Conservation (phyloP, 805 yeast genomes). For the Candida arabinofermentans region DNA sequence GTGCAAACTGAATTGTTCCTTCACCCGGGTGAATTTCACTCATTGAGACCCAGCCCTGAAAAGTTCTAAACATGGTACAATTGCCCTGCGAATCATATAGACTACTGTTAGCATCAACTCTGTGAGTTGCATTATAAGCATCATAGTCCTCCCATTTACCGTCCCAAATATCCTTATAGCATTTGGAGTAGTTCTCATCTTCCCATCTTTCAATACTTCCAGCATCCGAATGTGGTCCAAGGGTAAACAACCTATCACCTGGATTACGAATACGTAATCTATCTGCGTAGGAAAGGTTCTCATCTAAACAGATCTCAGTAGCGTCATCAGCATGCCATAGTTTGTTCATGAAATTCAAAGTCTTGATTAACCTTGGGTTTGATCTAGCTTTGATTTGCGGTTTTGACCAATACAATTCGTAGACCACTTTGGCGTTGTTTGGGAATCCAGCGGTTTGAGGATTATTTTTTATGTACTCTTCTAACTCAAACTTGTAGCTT, state of each 20-base stretch:
- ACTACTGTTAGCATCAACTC: slow-evolving; percentile 32
- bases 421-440: slow-evolving; percentile 20
- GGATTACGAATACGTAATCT: slow-evolving; percentile 38
- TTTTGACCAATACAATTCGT: slow-evolving; percentile 36
- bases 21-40: slow-evolving; percentile 33
- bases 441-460: slow-evolving; percentile 32
- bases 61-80: slow-evolving; percentile 32
- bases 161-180: slow-evolving; percentile 33
- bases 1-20: slow-evolving; percentile 37
- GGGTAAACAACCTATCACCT: slow-evolving; percentile 29
- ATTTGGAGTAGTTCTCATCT: slow-evolving; percentile 33
- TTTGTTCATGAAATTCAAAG: slow-evolving; percentile 18
- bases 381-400: slow-evolving; percentile 36
- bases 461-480: slow-evolving; percentile 26
- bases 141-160: slow-evolving; percentile 43
- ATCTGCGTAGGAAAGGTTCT: slow-evolving; percentile 38
- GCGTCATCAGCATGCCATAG: slow-evolving; percentile 9
- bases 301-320: slow-evolving; percentile 24
- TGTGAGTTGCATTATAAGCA: slow-evolving; percentile 34
- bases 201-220: slow-evolving; percentile 46
- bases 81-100: slow-evolving; percentile 30
- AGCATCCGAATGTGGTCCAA: slow-evolving; percentile 40
- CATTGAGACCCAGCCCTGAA: slow-evolving; percentile 44
- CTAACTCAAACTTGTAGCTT: slow-evolving; percentile 15
- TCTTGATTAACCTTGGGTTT: slow-evolving; percentile 30